Base-by-base conservation (phyloP, 2,329 filamentous ascomycete genomes). In the Talaromyces sp. region DNA sequence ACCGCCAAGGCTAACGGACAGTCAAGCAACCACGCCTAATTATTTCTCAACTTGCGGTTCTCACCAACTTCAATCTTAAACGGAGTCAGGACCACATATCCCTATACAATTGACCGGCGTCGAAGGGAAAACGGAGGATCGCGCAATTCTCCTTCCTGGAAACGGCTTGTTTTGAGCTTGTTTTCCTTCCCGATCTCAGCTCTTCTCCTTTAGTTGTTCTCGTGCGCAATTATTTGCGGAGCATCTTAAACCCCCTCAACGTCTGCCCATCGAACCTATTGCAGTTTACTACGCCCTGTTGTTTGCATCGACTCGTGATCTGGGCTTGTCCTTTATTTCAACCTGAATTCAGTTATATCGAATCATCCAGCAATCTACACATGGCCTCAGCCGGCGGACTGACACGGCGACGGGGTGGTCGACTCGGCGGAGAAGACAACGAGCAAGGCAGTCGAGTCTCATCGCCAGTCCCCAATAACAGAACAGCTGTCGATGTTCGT, bases 351-450 rank as follows among this genome's bases (percentile, higher is more conserved):
- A 10, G 15, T 21, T 33, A 6, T 3, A 48, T 10, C 45, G 19
- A 35, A 48, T 13, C 28, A 2, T 33, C 28, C 28, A 48, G 5
- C 39, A 41, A 39, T 25, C 13, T 17, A 39, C 50, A 66, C 68
- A 87, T 87, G 84, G 81, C 83, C 76, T 81, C 83, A 72, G 80
- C 82, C 81, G 89, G 80, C 81, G 89, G 83, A 81, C 84, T 82
- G 81, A 89, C 80, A 77, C 81, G 87, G 74, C 83, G 85, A 77
- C 86, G 83, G 71, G 86, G 82, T 66, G 84, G 79, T 68, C 84
- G 80, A 68, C 79, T 75, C 61, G 74, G 76, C 64, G 75, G 73
- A 63, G 82, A 80, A 72, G 85, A 87, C 62, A 81, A 84, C 70
- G 81, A 84, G 66, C 82, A 86, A 66, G 77, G 80, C 68, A 84